Percentiles rank a stretch among this genome's conserved stretches.
These are phyloP conservation scores for Closterium sp. DNA, from an alignment of 139 green algal species.

Conservation along the genomic window DNA sequence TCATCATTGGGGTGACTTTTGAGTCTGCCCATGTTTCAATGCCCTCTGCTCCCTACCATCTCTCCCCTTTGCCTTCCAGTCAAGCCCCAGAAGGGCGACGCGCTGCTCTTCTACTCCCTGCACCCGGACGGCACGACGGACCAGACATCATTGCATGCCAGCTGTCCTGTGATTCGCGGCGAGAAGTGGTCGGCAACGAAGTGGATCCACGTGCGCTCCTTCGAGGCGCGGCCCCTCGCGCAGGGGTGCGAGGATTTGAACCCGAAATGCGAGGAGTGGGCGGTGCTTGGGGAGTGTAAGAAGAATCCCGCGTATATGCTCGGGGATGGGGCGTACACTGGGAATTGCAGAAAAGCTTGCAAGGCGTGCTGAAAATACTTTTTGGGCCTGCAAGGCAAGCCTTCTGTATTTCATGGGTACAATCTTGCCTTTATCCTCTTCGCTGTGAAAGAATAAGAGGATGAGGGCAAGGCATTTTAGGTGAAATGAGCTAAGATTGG, in stretches of 20 bases:
- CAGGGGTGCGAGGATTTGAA: slow-evolving; percentile 46
- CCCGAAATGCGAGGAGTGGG: slow-evolving; percentile 52
- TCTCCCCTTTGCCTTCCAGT: too few relatives aligned
- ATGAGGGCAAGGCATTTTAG: too few relatives aligned
- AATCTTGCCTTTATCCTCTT: too few relatives aligned
- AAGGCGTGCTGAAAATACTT: neutral
- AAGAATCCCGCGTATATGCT: slow-evolving; percentile 58
- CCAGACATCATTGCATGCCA: neutral
- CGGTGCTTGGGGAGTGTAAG: slow-evolving; percentile 53
- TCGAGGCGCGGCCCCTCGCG: neutral
- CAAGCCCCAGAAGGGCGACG: neutral
- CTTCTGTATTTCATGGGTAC: neutral
- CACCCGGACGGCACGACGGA: neutral
- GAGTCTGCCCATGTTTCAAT: too few relatives aligned
- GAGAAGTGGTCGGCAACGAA: slow-evolving; percentile 85
- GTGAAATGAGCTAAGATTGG: too few relatives aligned
- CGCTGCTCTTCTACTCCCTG: neutral
- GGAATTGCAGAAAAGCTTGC: neutral
- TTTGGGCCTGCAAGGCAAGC: neutral
- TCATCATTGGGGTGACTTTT: too few relatives aligned
- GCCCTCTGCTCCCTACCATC: too few relatives aligned
- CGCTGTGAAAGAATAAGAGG: too few relatives aligned
- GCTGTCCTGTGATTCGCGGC: slow-evolving; percentile 45
- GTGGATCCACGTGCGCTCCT: slow-evolving; percentile 70
- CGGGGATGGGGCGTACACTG: slow-evolving; percentile 16